Base-by-base conservation (phyloP, 2,329 filamentous ascomycete species). In the Emergomyces pasteurianus region DNA sequence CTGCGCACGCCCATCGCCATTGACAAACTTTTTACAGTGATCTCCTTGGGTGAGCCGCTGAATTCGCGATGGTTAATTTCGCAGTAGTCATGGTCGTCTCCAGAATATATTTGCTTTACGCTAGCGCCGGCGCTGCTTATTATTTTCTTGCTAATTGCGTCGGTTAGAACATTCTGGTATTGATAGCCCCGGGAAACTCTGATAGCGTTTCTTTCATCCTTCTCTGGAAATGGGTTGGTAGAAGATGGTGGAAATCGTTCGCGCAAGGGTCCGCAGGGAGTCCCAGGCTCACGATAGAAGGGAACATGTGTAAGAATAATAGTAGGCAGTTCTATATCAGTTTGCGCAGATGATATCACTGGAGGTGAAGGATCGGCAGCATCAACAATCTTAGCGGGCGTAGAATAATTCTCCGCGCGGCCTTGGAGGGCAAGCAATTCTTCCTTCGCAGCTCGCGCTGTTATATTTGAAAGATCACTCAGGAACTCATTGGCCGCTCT, bases 1-100 rank as follows among this genome's bases (percentile, higher is more conserved):
- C 83, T 86, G 0, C 89, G 83, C 0, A 99, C 89, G 9, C 94
- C 92, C 94, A 97, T 97, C 21, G 90, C 91, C 90, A 92, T 96
- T 69, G 87, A 95, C 66, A 95, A 85, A 69, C 88, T 92, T 77
- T 99, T 99, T 67, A 97, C 91, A 0, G 94, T 99, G 65, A 96
- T 95, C 72, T 99, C 94, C 31, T 80, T 82, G 5, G 80, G 81
- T 0, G 79, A 77, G 40, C 80, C 81, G 64, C 85, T 85, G 62
- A 86, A 84, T 21, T 83, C 80, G 2, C 85, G 84, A 73, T 99
- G 94, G 0, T 86, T 81, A 7, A 97, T 77, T 69, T 96, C 92
- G 75, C 94, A 99, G 76, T 97, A 96, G 76, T 99, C 94, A 76
- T 99, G 94, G 70, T 99, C 94, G 68, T 99, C 94, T 12, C 94